A percentile compares a stretch with the other conserved stretches of the same genome.
Conservation (phyloP, 306 rosid species). For the Begonia fuchsioides region DNA sequence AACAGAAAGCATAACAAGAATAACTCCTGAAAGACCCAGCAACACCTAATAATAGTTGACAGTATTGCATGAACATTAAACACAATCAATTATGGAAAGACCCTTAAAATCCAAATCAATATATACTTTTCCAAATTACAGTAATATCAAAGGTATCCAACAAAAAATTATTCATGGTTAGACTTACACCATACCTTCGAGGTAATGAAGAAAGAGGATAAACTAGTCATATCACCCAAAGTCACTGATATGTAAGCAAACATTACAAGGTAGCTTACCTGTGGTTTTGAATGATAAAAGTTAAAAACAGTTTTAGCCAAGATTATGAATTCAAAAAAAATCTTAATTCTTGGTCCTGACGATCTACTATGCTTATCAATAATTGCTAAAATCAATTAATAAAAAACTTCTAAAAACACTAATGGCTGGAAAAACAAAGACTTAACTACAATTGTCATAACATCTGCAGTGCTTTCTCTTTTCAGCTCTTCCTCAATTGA, state of each 20-base stretch:
- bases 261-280: slow-evolving; percentile 96
- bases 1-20: slow-evolving; percentile 86
- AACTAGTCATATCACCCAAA: slow-evolving; percentile 56
- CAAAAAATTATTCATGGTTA: not conserved
- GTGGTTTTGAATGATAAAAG: slow-evolving; percentile 17
- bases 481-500: slow-evolving; percentile 92
- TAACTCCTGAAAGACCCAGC: slow-evolving; percentile 86
- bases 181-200: slow-evolving; percentile 52
- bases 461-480: slow-evolving; percentile 97
- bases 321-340: not conserved
- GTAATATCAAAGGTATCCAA: too few species aligned
- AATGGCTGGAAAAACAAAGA: not conserved
- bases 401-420: not conserved
- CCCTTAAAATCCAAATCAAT: too few species aligned
- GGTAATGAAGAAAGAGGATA: slow-evolving; percentile 61
- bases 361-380: slow-evolving; percentile 2
- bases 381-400: not conserved
- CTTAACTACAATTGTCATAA: slow-evolving; percentile 53
- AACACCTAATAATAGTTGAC: slow-evolving; percentile 36
- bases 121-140: too few species aligned
- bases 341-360: slow-evolving; percentile 2
- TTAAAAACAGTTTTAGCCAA: not conserved
- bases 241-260: slow-evolving; percentile 81
- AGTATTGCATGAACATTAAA: too few species aligned
- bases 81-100: too few species aligned